A percentile compares a stretch with the other conserved stretches of the same genome.
phyloP scores from a whole-genome alignment of 2,329 filamentous ascomycete genomes.

The Colletotrichum graminicola region DNA sequence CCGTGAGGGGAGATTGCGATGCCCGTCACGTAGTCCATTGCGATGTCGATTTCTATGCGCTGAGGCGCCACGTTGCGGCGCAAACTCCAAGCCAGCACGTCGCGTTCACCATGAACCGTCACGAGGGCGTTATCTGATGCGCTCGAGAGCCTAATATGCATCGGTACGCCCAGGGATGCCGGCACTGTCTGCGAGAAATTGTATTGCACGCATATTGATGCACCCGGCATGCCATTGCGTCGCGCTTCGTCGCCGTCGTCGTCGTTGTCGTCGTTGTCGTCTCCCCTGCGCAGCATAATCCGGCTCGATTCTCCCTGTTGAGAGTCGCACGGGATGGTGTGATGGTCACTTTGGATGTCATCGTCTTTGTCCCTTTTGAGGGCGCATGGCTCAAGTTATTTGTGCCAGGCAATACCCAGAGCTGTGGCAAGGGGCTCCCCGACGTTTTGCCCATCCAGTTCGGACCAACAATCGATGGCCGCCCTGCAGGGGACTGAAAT shows the following conservation, averaged over 20 bases:
- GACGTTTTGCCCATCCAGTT: not conserved
- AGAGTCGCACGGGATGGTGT: not conserved
- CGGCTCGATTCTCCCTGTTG: no score
- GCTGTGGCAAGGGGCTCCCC: not conserved
- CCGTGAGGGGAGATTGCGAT: slow-evolving; percentile 23
- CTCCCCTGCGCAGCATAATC: slow-evolving; percentile 2
- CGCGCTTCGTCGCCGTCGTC: not conserved
- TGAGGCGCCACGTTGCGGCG: slow-evolving; percentile 16
- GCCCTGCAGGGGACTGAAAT: not conserved
- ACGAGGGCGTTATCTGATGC: slow-evolving; percentile 10
- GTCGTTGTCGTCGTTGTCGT: no score
- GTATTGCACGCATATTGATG: slow-evolving; percentile 27
- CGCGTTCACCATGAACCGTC: slow-evolving; percentile 30
- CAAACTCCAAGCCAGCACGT: slow-evolving; percentile 26
- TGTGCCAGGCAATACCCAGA: not conserved
- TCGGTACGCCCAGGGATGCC: slow-evolving; percentile 13
- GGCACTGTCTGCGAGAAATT: slow-evolving; percentile 30
- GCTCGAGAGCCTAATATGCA: slow-evolving; percentile 24
- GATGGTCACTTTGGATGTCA: not conserved
- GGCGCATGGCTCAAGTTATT: not conserved
- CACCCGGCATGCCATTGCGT: not conserved
- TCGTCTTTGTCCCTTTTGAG: not conserved
- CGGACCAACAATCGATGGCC: not conserved
- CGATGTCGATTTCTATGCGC: slow-evolving; percentile 11
- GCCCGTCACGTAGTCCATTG: slow-evolving; percentile 30